Evolutionary conservation across 2,329 filamentous ascomycete species (phyloP), one percentile per base, ranked within the genome.

Genomic region (Alternaria sp.): DNA sequence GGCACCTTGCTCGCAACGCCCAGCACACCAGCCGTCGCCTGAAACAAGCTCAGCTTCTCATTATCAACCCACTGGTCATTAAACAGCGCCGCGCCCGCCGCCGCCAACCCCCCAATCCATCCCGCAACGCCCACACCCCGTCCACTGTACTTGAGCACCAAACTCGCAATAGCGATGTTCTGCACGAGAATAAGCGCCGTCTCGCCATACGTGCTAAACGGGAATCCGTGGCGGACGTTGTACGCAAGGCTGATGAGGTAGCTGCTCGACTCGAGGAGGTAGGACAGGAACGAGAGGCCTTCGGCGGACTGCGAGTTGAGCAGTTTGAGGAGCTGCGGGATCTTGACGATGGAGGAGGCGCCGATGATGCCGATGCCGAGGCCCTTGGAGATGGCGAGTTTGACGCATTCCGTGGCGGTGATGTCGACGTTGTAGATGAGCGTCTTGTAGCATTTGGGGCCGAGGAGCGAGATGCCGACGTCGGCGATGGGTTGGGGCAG

Each of bases 151-250:
- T 92, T 90, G 79, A 99, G 84, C 45, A 99, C 94, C 73, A 98
- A 82, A 54, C 94, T 88, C 6, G 91, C 90, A 78, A 99, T 97
- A 64, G 94, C 88, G 46, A 98, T 88, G 81, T 99, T 97, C 84
- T 99, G 96, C 63, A 90, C 89, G 54, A 96, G 87, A 72, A 99
- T 97, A 75, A 98, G 85, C 41, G 92, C 94, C 26, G 93, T 95
- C 87, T 99, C 96, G 80, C 96, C 96, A 80, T 92, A 99, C 11
- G 96, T 99, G 86, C 91, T 96, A 83, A 99, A 97, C 4, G 96
- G 95, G 73, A 97, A 97, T 23, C 89, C 90, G 75, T 94, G 93
- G 78, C 96, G 93, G 69, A 92, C 86, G 80, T 97, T 97, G 85
- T 99, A 99, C 56, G 93, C 92, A 70, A 99, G 88, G 6, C 90